Base-by-base conservation (phyloP, 768 basidiomycete species). In the Kwoniella dejecticola region DNA sequence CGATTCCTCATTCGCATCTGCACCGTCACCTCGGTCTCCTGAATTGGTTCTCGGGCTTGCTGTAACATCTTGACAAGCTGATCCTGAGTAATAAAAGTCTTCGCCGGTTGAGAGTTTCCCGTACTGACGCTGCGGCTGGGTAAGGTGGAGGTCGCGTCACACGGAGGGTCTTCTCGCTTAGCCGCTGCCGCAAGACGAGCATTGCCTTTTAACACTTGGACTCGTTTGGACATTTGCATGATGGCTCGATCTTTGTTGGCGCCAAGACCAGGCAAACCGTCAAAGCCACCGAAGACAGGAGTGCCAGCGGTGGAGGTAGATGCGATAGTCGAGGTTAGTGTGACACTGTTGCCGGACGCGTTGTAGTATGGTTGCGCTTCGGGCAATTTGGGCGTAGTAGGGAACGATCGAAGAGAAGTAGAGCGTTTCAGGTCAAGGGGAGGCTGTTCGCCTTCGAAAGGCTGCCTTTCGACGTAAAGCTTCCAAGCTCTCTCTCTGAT, bases 301-400 rank as follows among this genome's bases (percentile, higher is more conserved):
- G 70, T 68, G 23, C 71, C 71, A 8, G 75, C 75, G 15, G 71
- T 72, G n/a, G 71, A 72, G 17, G 80, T 81, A 6, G 92, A 94
- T 0, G 90, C 91, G 38, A 89, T 88, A 23, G 88, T 89, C 2
- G 93, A 96, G 1, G 95, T 93, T 71, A 98, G 87, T 38, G 85
- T 84, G 46, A 97, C 92, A 64, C 90, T 93, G 80, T 99, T 98
- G 5, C 94, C 94, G 7, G 94, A 97, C 1, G 95, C 95, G 36
- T 92, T 91, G 29, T 74, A 69, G 52, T 78, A 78, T 0, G 77
- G 77, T 40, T 45, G 60, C 10, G 61, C 44, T 27, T 53, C 55
- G 21, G 74, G 69, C 7, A 68, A 64, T 54, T 61, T 50, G 0
- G 67, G 68, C 8, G 71, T 71, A 17, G 60, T 67, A 27, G 70